Evolutionary conservation across 768 basidiomycete genomes (phyloP).

Genomic region (Punctularia strigosozonata): DNA sequence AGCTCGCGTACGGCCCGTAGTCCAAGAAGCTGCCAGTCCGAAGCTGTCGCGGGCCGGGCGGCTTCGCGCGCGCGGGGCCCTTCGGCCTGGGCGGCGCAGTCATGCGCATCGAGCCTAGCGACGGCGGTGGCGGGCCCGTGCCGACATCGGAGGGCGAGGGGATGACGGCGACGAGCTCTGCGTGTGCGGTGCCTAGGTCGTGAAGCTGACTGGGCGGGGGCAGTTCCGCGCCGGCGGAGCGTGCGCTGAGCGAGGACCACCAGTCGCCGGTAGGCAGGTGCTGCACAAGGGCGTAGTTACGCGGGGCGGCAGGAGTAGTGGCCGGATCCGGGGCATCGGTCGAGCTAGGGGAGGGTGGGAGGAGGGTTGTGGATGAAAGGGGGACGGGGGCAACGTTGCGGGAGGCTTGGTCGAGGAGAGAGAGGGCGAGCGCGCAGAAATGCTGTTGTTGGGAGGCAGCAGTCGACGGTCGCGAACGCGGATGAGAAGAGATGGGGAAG

Average conservation of each 20-base stretch:
- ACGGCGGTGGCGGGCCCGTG: slow-evolving; percentile 18
- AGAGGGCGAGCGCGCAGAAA: slow-evolving; percentile 65
- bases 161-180: slow-evolving; percentile 66
- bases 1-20: slow-evolving; percentile 65
- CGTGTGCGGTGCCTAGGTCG: slow-evolving; percentile 47
- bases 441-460: slow-evolving; percentile 58
- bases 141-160: slow-evolving; percentile 37
- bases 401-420: slow-evolving; percentile 63
- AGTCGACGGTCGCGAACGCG: slow-evolving; percentile 49
- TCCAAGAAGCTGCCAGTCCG: slow-evolving; percentile 64
- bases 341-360: slow-evolving; percentile 8
- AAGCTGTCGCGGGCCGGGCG: slow-evolving; percentile 40
- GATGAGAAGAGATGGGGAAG: slow-evolving; percentile 54
- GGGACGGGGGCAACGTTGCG: slow-evolving; percentile 31
- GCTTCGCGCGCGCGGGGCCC: too few species aligned
- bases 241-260: slow-evolving; percentile 63
- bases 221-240: slow-evolving; percentile 24
- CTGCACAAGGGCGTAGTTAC: slow-evolving; percentile 69
- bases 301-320: slow-evolving; percentile 16
- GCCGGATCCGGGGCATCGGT: slow-evolving; percentile 14
- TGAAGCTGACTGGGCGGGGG: too few species aligned
- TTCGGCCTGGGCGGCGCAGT: slow-evolving; percentile 28
- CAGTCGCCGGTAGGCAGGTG: slow-evolving; percentile 66
- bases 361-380: slow-evolving; percentile 31
- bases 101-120: slow-evolving; percentile 42